phyloP scores from a whole-genome alignment of 1,284 basidiomycete genomes.

The Boletellus sp. region DNA sequence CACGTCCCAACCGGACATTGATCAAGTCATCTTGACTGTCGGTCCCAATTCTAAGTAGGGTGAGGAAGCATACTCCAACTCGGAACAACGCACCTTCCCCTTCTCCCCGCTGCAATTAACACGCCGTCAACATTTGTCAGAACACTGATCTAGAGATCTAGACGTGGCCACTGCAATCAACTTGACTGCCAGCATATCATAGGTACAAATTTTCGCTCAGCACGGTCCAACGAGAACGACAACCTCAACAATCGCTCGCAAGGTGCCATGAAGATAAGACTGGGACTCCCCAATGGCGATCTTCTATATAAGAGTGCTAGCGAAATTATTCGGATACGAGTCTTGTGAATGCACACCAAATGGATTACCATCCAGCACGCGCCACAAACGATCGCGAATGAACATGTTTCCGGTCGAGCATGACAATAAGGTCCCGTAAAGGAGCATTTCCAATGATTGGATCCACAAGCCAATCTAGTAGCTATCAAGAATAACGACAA shows the following conservation, averaged over 20 bases:
- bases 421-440: slow-evolving; percentile 93
- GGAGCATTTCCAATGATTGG: slow-evolving; percentile 75
- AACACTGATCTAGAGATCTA: background rate
- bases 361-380: too few species aligned
- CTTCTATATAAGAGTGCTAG: too few species aligned
- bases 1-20: slow-evolving; percentile 62
- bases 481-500: background rate
- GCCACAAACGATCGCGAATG: slow-evolving; percentile 42
- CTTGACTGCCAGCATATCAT: slow-evolving; percentile 63
- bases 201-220: slow-evolving; percentile 61
- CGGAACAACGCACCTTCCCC: slow-evolving; percentile 53
- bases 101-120: slow-evolving; percentile 90
- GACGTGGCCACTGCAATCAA: background rate
- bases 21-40: slow-evolving; percentile 79
- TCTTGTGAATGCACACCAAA: too few species aligned
- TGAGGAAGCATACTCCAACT: background rate
- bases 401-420: slow-evolving; percentile 86
- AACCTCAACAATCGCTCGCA: too few species aligned
- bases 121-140: slow-evolving; percentile 49
- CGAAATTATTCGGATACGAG: too few species aligned
- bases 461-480: slow-evolving; percentile 44
- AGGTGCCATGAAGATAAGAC: slow-evolving; percentile 37
- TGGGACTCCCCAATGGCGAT: too few species aligned
- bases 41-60: slow-evolving; percentile 1
- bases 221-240: too few species aligned